A percentile compares a stretch with the other conserved stretches of the same genome.
Evolutionary conservation across 768 basidiomycete species (phyloP).

Genomic region (Naganishia antarctica): DNA sequence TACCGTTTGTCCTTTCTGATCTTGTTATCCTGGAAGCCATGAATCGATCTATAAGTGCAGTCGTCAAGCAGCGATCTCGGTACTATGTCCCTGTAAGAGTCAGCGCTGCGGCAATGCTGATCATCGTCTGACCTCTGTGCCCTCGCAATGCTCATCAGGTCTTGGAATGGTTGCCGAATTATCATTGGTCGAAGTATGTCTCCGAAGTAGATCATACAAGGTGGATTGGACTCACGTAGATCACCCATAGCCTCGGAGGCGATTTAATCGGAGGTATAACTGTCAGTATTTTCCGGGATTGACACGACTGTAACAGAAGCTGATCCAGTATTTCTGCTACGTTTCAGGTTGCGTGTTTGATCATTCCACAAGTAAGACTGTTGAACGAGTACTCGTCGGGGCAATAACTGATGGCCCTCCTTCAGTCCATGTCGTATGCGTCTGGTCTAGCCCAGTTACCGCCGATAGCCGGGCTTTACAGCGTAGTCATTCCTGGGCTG

Average conservation of each 20-base stretch:
- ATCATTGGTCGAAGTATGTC: conserved; percentile 38
- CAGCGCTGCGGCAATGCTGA: not conserved
- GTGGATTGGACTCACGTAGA: not conserved
- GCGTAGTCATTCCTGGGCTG: conserved; percentile 80
- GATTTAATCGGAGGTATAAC: conserved; percentile 82
- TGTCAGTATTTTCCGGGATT: conserved; percentile 48
- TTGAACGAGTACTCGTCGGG: not conserved
- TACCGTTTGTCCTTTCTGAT: too few species aligned
- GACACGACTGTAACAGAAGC: not conserved
- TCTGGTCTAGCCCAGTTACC: conserved; percentile 77
- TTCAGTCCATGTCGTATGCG: conserved; percentile 87
- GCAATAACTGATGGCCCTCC: conserved; percentile 66
- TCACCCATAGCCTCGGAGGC: conserved; percentile 44
- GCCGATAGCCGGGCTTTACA: conserved; percentile 79
- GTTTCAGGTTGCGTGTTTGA: conserved; percentile 45
- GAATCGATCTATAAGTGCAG: conserved; percentile 7
- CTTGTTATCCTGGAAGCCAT: too few species aligned
- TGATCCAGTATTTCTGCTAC: not conserved
- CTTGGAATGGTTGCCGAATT: conserved; percentile 48
- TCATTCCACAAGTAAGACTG: conserved; percentile 46
- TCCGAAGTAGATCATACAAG: not conserved
- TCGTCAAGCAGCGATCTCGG: conserved; percentile 42
- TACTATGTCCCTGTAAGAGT: conserved; percentile 45
- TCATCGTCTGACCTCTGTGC: not conserved
- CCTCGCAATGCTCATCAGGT: conserved; percentile 27